Evolutionary conservation across 1,139 yeast genomes (phyloP), one percentile per base, ranked within the genome.

Genomic region (Zhuliangozyma parablackwelliae): DNA sequence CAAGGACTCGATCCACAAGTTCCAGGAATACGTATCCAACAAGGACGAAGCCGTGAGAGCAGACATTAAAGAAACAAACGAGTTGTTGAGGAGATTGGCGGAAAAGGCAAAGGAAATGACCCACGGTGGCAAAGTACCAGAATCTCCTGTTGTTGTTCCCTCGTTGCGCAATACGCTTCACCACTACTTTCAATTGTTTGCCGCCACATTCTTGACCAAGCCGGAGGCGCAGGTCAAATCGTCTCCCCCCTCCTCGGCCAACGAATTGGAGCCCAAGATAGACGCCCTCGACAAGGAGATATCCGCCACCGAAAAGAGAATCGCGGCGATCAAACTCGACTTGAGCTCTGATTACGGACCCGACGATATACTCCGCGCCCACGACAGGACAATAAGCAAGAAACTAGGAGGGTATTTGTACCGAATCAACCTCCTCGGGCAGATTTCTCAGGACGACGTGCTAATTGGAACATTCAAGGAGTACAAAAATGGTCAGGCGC

Each of bases 341-440:
- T 48, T 60, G 21, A 47, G 45, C 23, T 42, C 45, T 21, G 58
- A 72, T 36, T 80, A 69, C 49, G 96, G 95, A 1, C 78, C 78
- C 0, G 63, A 74, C 27, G 90, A 81, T 45, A 73, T 85, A 9
- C 62, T 84, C 26, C 63, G 90, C 36, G 78, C 89, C 0, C 62
- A 79, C 33, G 65, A 69, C 34, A 57, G 61, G 26, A 74, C 83
- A 54, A 63, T 82, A 7, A 56, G 59, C 33, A 62, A 66, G 21
- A 63, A 64, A 21, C 56, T 80, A 28, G 90, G 90, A 6, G 95
- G 81, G 30, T 88, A 86, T 59, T 74, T 69, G 36, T 88, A 87
- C 56, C 78, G 72, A 49, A 58, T 84, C 16, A 81, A 85, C 38
- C 71, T 80, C 46, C 65, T 72, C 31, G 81, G 78, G 24, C 59